Evolutionary conservation across 2,329 filamentous ascomycete species (phyloP).

Genomic region (Aulographum hederae): DNA sequence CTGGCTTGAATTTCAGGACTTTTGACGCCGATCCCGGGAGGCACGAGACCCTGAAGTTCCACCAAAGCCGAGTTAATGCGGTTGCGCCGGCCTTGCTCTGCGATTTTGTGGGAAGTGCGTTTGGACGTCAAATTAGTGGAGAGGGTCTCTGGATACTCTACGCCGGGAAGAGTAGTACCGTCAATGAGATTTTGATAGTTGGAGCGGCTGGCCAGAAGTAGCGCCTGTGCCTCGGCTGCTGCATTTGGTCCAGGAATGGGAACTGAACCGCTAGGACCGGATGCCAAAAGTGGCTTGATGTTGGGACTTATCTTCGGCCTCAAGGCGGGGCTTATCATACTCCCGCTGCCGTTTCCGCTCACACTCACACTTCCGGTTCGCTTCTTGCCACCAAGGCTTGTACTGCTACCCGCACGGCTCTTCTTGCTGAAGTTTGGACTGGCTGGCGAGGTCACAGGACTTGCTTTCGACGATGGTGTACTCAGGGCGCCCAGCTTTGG

Average conservation of each 20-base stretch:
- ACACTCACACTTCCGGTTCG: constrained; percentile 19
- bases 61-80: constrained; percentile 87
- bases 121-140: constrained; percentile 92
- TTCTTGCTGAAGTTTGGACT: constrained; percentile 14
- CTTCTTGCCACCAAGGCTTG: constrained; percentile 43
- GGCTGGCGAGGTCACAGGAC: constrained; percentile 29
- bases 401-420: constrained; percentile 11
- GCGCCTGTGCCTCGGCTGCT: constrained; percentile 41
- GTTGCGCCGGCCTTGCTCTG: constrained; percentile 87
- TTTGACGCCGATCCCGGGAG: constrained; percentile 26
- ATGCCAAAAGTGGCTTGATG: constrained; percentile 72
- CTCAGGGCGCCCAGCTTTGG: constrained; percentile 22
- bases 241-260: constrained; percentile 3
- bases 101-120: constrained; percentile 92
- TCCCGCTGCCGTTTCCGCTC: constrained; percentile 32
- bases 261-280: constrained; percentile 25
- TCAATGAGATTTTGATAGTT: constrained; percentile 97
- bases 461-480: not conserved
- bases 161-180: constrained; percentile 57
- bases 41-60: constrained; percentile 78
- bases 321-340: constrained; percentile 70
- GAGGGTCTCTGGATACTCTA: constrained; percentile 76
- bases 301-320: constrained; percentile 81
- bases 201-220: constrained; percentile 79
- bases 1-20: constrained; percentile 17